These are phyloP conservation scores for Ophiocordyceps camponoti-saundersi DNA, from an alignment of 2,329 filamentous ascomycete genomes.

Conservation along the genomic window DNA sequence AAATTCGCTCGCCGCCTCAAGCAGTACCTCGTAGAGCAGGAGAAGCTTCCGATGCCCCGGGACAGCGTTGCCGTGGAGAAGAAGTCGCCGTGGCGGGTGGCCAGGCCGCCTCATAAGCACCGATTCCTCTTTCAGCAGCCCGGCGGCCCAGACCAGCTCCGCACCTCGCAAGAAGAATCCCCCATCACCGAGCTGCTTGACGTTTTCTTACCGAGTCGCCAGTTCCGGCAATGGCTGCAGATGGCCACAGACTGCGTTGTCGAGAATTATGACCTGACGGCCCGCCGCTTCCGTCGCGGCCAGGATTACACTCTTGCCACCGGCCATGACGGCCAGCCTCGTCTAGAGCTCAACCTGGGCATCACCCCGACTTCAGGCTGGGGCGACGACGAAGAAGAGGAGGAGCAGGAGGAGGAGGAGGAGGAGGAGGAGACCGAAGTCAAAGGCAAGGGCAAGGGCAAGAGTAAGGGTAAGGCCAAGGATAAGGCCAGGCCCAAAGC, in stretches of 20 bases:
- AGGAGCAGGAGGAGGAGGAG: conserved; percentile 17
- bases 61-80: conserved; percentile 39
- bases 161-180: conserved; percentile 24
- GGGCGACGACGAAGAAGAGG: conserved; percentile 47
- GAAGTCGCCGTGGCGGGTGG: conserved; percentile 51
- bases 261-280: conserved; percentile 60
- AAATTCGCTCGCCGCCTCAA: conserved; percentile 62
- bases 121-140: conserved; percentile 69
- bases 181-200: conserved; percentile 66
- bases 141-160: conserved; percentile 19
- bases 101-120: conserved; percentile 86
- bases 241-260: conserved; percentile 63
- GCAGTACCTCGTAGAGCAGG: conserved; percentile 50
- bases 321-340: conserved; percentile 58
- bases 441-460: conserved; percentile 12
- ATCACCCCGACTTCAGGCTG: conserved; percentile 76
- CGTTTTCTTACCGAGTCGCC: conserved; percentile 62
- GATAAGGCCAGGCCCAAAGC: conserved; percentile 11
- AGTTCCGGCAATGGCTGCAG: conserved; percentile 82
- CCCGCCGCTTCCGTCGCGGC: conserved; percentile 72
- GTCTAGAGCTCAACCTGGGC: conserved; percentile 73
- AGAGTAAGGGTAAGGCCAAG: conserved; percentile 15
- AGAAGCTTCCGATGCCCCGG: conserved; percentile 28
- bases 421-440: conserved; percentile 13
- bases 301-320: conserved; percentile 88